These are phyloP conservation scores for Fusarium citri DNA, from an alignment of 2,329 filamentous ascomycete species.

Conservation along the genomic window DNA sequence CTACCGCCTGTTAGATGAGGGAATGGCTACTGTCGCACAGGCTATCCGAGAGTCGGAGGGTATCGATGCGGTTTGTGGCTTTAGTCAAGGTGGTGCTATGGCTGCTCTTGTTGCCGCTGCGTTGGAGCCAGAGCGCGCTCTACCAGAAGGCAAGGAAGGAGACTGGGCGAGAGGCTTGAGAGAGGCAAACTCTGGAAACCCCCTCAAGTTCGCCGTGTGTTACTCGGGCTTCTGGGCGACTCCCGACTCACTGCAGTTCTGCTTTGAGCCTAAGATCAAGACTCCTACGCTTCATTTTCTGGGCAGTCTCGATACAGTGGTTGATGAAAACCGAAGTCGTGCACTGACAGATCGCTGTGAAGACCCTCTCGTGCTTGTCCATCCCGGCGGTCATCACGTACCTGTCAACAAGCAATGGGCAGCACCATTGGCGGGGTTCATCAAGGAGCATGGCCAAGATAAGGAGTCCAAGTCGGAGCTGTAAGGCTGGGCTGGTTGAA, in stretches of 20 bases:
- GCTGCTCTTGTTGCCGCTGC: conserved; percentile 79
- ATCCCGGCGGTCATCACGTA: conserved; percentile 92
- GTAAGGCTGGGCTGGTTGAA: conserved; percentile 17
- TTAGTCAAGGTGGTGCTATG: conserved; percentile 81
- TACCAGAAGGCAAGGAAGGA: conserved; percentile 46
- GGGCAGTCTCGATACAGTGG: conserved; percentile 87
- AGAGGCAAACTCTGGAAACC: conserved; percentile 59
- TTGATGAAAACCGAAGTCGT: conserved; percentile 79
- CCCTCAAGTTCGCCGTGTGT: conserved; percentile 76
- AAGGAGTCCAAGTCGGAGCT: conserved; percentile 44
- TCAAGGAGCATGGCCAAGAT: conserved; percentile 58
- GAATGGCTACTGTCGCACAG: conserved; percentile 71
- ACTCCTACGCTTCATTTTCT: conserved; percentile 87
- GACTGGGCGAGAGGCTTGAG: conserved; percentile 61
- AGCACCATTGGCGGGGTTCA: conserved; percentile 79
- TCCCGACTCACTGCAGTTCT: conserved; percentile 69
- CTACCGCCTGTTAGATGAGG: conserved; percentile 78
- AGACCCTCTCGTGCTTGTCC: conserved; percentile 68
- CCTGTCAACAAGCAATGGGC: conserved; percentile 86
- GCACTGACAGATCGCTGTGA: conserved; percentile 74
- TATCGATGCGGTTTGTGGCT: conserved; percentile 83
- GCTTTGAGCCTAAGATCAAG: conserved; percentile 77
- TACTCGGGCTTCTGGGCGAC: conserved; percentile 83
- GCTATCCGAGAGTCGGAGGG: conserved; percentile 72
- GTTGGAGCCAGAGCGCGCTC: conserved; percentile 64